A percentile compares a stretch with the other conserved stretches of the same genome.
Evolutionary conservation across 768 basidiomycete genomes (phyloP).

Genomic region (Boletus pseudo-olivaceus): DNA sequence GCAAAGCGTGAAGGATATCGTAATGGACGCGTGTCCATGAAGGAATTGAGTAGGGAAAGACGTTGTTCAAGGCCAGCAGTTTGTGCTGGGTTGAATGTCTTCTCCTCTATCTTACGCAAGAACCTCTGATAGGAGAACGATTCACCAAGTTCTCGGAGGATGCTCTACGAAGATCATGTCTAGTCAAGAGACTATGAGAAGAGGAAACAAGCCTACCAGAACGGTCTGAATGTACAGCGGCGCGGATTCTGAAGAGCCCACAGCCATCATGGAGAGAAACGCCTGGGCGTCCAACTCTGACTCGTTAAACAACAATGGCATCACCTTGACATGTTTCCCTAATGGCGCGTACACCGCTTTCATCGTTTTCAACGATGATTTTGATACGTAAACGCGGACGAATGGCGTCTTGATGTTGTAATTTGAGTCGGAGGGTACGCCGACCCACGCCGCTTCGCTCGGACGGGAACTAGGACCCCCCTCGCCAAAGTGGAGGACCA

Average conservation of each 20-base stretch:
- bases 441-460: slow-evolving; percentile 61
- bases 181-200: not conserved
- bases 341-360: slow-evolving; percentile 46
- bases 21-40: slow-evolving; percentile 36
- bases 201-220: slow-evolving; percentile 39
- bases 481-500: slow-evolving; percentile 65
- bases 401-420: slow-evolving; percentile 25
- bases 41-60: slow-evolving; percentile 52
- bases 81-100: slow-evolving; percentile 54
- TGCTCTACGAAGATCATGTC: slow-evolving; percentile 33
- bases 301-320: slow-evolving; percentile 50
- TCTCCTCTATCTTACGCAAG: slow-evolving; percentile 37
- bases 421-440: slow-evolving; percentile 30
- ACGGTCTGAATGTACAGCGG: slow-evolving; percentile 66
- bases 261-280: slow-evolving; percentile 68
- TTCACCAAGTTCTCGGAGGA: slow-evolving; percentile 59
- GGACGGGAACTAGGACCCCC: slow-evolving; percentile 53
- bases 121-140: slow-evolving; percentile 50
- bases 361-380: slow-evolving; percentile 55
- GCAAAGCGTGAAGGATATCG: slow-evolving; percentile 38
- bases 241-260: slow-evolving; percentile 51
- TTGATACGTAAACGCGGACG: slow-evolving; percentile 51
- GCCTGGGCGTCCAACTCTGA: slow-evolving; percentile 61
- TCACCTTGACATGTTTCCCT: slow-evolving; percentile 43
- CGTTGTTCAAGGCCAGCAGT: slow-evolving; percentile 56